A percentile compares a stretch with the other conserved stretches of the same genome.
phyloP scores from a whole-genome alignment of 805 yeast genomes.

The Saturnispora besseyi region DNA sequence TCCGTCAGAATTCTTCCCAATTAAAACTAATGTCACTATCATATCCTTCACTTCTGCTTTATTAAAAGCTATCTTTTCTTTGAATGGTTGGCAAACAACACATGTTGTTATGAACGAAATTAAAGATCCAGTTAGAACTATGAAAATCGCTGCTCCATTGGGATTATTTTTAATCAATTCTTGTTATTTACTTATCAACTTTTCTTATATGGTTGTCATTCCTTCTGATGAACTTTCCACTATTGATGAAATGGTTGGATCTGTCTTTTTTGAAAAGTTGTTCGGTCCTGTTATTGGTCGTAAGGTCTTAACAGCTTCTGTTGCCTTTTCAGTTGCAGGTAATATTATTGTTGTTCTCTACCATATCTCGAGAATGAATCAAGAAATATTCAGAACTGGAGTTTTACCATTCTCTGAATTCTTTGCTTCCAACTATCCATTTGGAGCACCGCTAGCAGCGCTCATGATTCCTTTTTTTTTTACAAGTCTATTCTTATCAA shows the following conservation, averaged over 20 bases:
- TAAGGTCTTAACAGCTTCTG: slow-evolving; percentile 37
- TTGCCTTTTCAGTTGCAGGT: slow-evolving; percentile 49
- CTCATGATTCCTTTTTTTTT: slow-evolving; percentile 35
- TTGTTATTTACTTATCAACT: slow-evolving; percentile 39
- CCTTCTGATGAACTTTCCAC: slow-evolving; percentile 37
- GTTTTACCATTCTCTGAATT: slow-evolving; percentile 40
- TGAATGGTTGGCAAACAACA: slow-evolving; percentile 47
- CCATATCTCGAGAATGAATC: slow-evolving; percentile 44
- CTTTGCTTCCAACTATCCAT: slow-evolving; percentile 48
- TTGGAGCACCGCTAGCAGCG: slow-evolving; percentile 43
- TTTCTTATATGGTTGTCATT: slow-evolving; percentile 43
- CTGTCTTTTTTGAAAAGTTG: slow-evolving; percentile 40
- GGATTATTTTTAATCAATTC: slow-evolving; percentile 35
- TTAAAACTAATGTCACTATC: slow-evolving; percentile 28
- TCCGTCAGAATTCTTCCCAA: slow-evolving; percentile 23
- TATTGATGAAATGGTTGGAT: slow-evolving; percentile 44
- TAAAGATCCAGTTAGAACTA: slow-evolving; percentile 41
- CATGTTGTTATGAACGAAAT: slow-evolving; percentile 49
- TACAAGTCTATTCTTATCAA: slow-evolving; percentile 32
- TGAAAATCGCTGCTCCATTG: slow-evolving; percentile 45
- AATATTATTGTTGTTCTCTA: slow-evolving; percentile 47
- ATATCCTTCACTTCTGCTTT: slow-evolving; percentile 41
- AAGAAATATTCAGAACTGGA: slow-evolving; percentile 50
- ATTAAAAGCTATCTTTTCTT: slow-evolving; percentile 43
- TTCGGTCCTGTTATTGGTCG: slow-evolving; percentile 43